Evolutionary conservation across 179 eudicot species (phyloP), one percentile per base, ranked within the genome.

Genomic region (Dionaea muscipula): DNA sequence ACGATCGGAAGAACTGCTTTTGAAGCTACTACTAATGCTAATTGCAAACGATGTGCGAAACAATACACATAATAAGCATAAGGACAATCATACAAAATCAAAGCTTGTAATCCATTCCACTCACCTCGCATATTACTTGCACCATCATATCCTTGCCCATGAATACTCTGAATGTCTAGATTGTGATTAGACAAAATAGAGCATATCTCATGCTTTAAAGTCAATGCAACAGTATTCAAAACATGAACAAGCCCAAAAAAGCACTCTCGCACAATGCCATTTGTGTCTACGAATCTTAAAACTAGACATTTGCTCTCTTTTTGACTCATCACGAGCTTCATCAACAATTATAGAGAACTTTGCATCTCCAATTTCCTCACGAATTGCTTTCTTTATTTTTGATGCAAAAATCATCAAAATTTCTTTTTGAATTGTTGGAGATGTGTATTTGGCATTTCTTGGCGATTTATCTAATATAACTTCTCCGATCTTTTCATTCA

Each of bases 201-300:
- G 3, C n/a, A 39, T 6, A 39, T 11, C 15, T 39, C 43, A 6
- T 39, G 4, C n/a, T 39, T 39, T 27, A 56, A 24, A 23, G 49
- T 41, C 43, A 16, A 8, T 19, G 19, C 40, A 37, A 40, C 24
- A 26, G 41, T 60, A 60, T 5, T 38, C 56, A 12, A 38, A 7
- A 26, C 49, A 56, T 56, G 48, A 7, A 56, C 37, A 4, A 60
- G 1, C 36, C 35, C 47, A 7, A 60, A 48, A 17, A 60, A 48
- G 0, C 35, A 5, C 36, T 52, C 25, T 44, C 47, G 21, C 2
- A 51, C 25, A 15, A 51, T 25, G 3, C 54, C 36, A 25, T 27
- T 12, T 25, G 5, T 6, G 15, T 49, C 35, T 23, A 49, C 53
- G 24, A 25, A 49, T 26, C 36, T 49, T 15, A 49, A 10, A 28